Percentiles rank a stretch among this genome's conserved stretches.
Conservation (phyloP, 495 filamentous ascomycete species). For the Hypoxylon fragiforme region DNA sequence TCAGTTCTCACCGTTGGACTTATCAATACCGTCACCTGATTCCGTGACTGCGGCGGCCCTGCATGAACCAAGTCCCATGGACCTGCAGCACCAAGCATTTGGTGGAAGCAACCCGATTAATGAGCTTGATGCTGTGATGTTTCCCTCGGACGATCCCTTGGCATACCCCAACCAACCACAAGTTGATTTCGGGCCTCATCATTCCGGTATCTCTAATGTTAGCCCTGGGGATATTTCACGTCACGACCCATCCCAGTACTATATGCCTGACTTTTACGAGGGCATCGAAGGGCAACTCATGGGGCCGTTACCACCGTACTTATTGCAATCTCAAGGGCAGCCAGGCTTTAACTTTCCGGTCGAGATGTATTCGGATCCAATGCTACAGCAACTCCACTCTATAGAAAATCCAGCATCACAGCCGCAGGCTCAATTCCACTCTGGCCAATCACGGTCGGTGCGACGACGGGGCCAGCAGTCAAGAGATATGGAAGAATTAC, state of each 20-base stretch:
- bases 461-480: constrained; percentile 37
- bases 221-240: constrained; percentile 29
- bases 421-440: constrained; percentile 34
- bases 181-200: constrained; percentile 54
- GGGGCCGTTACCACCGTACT: constrained; percentile 49
- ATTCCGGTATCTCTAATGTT: constrained; percentile 18
- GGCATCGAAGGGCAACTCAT: constrained; percentile 52
- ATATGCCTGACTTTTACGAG: constrained; percentile 48
- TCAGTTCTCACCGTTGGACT: constrained; percentile 32
- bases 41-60: constrained; percentile 32
- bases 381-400: constrained; percentile 33
- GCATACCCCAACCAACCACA: constrained; percentile 87
- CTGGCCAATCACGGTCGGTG: constrained; percentile 17
- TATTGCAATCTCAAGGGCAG: constrained; percentile 45
- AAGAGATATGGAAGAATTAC: constrained; percentile 47
- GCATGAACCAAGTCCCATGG: constrained; percentile 33
- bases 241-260: constrained; percentile 43
- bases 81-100: constrained; percentile 39
- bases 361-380: constrained; percentile 46
- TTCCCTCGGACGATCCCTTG: constrained; percentile 86
- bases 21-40: constrained; percentile 38
- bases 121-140: constrained; percentile 88
- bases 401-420: constrained; percentile 31
- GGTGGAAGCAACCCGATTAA: constrained; percentile 56
- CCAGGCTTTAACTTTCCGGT: constrained; percentile 42